Percentiles rank a stretch among this genome's conserved stretches.
phyloP scores from a whole-genome alignment of 176 grass and related monocot genomes.

The Musa schizocarpa region DNA sequence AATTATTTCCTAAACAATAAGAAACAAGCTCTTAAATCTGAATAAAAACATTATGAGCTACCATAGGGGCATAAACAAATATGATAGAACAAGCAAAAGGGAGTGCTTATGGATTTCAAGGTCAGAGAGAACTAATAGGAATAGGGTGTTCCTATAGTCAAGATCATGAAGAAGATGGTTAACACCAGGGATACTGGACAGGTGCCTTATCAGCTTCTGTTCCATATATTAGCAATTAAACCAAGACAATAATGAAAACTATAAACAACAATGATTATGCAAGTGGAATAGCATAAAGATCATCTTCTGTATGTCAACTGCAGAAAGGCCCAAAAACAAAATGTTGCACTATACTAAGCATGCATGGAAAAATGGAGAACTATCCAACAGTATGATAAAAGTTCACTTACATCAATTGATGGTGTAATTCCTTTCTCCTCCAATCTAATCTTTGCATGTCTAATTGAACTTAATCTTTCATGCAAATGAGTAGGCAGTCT shows the following conservation, averaged over 20 bases:
- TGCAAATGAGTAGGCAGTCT: conserved; percentile 84
- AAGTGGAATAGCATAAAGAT: not conserved
- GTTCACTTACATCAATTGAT: conserved; percentile 53
- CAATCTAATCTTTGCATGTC: conserved; percentile 59
- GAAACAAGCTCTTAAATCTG: not conserved
- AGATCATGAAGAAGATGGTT: not conserved
- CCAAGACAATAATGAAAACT: not conserved
- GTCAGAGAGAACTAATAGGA: not conserved
- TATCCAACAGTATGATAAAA: not conserved
- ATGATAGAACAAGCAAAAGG: too few relatives aligned
- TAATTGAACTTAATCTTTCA: conserved; percentile 66
- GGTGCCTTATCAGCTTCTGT: not conserved
- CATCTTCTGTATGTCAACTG: not conserved
- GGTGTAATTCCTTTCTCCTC: conserved; percentile 74
- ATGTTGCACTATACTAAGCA: not conserved
- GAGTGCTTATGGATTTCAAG: not conserved
- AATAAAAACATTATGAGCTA: not conserved
- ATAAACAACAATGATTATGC: not conserved
- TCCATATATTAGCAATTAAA: not conserved
- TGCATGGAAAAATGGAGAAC: not conserved
- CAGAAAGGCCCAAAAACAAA: not conserved
- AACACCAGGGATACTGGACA: too few relatives aligned
- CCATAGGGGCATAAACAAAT: too few relatives aligned
- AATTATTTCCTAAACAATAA: not conserved
- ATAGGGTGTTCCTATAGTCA: too few relatives aligned